A percentile compares a stretch with the other conserved stretches of the same genome.
Conservation (phyloP, 1,139 yeast genomes). For the Candida sp. region DNA sequence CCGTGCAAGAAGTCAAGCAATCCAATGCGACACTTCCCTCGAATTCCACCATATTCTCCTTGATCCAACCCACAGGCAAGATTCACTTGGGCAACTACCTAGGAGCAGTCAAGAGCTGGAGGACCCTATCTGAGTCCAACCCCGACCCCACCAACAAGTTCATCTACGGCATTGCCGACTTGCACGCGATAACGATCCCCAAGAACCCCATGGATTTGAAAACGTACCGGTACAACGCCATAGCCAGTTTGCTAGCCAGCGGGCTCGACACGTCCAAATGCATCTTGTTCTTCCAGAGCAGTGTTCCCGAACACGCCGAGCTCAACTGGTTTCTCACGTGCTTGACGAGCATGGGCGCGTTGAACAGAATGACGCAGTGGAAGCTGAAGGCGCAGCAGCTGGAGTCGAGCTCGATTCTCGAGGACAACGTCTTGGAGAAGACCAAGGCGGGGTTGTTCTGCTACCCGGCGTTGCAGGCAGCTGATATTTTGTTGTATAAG, state of each 20-base stretch:
- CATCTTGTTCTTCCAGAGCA: slow-evolving; percentile 77
- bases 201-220: slow-evolving; percentile 56
- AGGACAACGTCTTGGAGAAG: slow-evolving; percentile 48
- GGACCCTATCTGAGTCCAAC: slow-evolving; percentile 54
- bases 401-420: slow-evolving; percentile 42
- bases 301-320: slow-evolving; percentile 82
- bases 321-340: slow-evolving; percentile 85
- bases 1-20: slow-evolving; percentile 12
- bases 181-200: slow-evolving; percentile 88
- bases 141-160: slow-evolving; percentile 38
- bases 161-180: slow-evolving; percentile 86
- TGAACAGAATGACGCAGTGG: slow-evolving; percentile 98
- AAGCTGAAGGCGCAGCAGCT: slow-evolving; percentile 63
- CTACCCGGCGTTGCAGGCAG: slow-evolving; percentile 94
- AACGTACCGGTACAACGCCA: slow-evolving; percentile 67
- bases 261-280: slow-evolving; percentile 82
- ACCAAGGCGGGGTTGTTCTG: slow-evolving; percentile 83
- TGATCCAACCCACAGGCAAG: slow-evolving; percentile 93
- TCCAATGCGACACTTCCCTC: slow-evolving; percentile 12
- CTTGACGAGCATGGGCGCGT: slow-evolving; percentile 80
- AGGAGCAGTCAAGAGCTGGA: slow-evolving; percentile 91
- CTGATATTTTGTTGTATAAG: slow-evolving; percentile 82
- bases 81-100: slow-evolving; percentile 93
- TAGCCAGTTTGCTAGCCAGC: slow-evolving; percentile 83
- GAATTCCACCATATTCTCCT: slow-evolving; percentile 46